Conservation (phyloP, 768 basidiomycete species). For the Ramaria sp. region DNA sequence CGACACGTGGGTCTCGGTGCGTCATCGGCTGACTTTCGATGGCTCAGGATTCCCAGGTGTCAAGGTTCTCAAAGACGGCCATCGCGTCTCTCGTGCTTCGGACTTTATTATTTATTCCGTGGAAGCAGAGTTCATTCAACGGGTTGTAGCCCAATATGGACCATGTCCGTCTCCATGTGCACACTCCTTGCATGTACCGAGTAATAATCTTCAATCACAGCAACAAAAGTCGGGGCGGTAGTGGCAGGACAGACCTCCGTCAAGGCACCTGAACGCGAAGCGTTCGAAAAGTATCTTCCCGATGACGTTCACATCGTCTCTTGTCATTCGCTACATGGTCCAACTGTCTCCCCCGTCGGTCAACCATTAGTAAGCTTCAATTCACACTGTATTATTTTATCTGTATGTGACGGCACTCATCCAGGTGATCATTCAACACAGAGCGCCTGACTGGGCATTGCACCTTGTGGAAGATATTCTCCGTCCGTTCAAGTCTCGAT, state of each 20-base stretch:
- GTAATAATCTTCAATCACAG: constrained; percentile 26
- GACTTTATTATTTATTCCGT: constrained; percentile 95
- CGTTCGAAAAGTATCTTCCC: constrained; percentile 85
- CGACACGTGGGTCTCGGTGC: not conserved
- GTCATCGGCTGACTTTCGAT: not conserved
- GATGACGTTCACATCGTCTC: constrained; percentile 82
- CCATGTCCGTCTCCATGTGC: constrained; percentile 53
- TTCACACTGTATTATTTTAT: not conserved
- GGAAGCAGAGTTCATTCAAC: constrained; percentile 78
- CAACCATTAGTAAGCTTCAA: constrained; percentile 69
- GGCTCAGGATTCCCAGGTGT: constrained; percentile 46
- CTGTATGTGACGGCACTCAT: not conserved
- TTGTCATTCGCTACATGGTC: constrained; percentile 91
- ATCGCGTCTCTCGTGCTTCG: constrained; percentile 76
- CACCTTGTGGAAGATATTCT: constrained; percentile 75
- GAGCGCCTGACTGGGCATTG: constrained; percentile 65
- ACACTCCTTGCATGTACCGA: not conserved
- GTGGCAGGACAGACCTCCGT: constrained; percentile 96
- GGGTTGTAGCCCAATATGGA: constrained; percentile 80
- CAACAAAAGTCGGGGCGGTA: constrained; percentile 85
- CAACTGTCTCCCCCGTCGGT: constrained; percentile 73
- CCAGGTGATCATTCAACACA: constrained; percentile 83
- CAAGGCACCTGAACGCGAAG: constrained; percentile 84
- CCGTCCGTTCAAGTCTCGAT: constrained; percentile 67
- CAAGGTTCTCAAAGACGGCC: constrained; percentile 65